phyloP scores from a whole-genome alignment of 805 yeast genomes.

The Cyberlindnera lachancei region DNA sequence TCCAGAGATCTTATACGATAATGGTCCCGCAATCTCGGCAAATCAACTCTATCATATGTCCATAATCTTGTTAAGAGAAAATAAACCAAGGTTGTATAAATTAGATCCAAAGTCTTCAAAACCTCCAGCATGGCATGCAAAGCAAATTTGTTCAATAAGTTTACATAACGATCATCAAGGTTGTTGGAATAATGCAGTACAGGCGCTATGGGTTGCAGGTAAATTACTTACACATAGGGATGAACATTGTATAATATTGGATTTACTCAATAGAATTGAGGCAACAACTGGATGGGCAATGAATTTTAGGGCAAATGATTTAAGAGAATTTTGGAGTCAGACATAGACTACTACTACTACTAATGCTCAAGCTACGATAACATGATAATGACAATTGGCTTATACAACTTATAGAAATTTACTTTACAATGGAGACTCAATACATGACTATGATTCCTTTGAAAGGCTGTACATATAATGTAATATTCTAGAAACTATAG shows the following conservation, averaged over 20 bases:
- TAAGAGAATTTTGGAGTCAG: constrained; percentile 23
- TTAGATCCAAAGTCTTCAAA: constrained; percentile 13
- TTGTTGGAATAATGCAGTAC: constrained; percentile 20
- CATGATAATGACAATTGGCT: too few relatives aligned
- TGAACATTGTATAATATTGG: constrained; percentile 24
- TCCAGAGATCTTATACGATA: constrained; percentile 29
- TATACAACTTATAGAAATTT: too few relatives aligned
- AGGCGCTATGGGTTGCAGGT: constrained; percentile 19
- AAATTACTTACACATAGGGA: constrained; percentile 18
- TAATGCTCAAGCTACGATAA: too few relatives aligned
- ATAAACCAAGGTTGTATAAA: constrained; percentile 31
- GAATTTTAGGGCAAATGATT: constrained; percentile 24
- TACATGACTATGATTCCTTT: too few relatives aligned
- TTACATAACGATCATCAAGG: constrained; percentile 18
- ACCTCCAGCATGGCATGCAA: constrained; percentile 21
- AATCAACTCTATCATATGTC: constrained; percentile 34
- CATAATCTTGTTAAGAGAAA: constrained; percentile 30
- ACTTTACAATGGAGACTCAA: too few relatives aligned
- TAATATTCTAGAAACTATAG: too few relatives aligned
- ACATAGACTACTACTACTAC: too few relatives aligned
- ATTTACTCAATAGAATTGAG: constrained; percentile 23
- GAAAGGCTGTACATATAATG: too few relatives aligned
- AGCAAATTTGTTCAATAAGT: constrained; percentile 17
- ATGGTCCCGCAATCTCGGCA: constrained; percentile 30
- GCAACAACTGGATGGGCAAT: constrained; percentile 27